phyloP scores from a whole-genome alignment of 495 filamentous ascomycete genomes.

The Lophiostoma macrostomum region DNA sequence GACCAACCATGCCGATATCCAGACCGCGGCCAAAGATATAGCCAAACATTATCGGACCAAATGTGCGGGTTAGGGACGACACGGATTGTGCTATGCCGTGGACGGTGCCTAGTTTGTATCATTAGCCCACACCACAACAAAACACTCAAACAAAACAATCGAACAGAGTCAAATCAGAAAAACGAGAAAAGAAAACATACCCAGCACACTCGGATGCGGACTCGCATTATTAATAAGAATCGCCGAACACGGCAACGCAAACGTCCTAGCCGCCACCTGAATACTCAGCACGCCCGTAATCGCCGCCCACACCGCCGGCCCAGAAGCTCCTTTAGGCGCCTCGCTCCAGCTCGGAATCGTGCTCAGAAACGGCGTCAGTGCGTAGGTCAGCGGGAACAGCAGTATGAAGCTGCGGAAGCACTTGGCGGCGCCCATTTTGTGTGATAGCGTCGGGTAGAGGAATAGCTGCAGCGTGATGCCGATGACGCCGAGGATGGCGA shows the following conservation, averaged over 20 bases:
- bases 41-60: conserved; percentile 66
- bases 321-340: conserved; percentile 52
- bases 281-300: conserved; percentile 62
- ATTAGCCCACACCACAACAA: no score
- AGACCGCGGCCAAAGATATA: conserved; percentile 63
- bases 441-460: conserved; percentile 62
- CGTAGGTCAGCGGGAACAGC: conserved; percentile 65
- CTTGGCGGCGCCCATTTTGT: conserved; percentile 58
- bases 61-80: conserved; percentile 55
- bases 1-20: conserved; percentile 61
- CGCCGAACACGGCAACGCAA: conserved; percentile 63
- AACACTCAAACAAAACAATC: no score
- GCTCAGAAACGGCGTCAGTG: conserved; percentile 64
- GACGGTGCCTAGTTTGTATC: no score
- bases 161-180: no score
- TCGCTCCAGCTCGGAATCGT: conserved; percentile 48
- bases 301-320: conserved; percentile 56
- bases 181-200: no score
- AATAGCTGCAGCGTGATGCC: conserved; percentile 69
- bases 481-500: conserved; percentile 65
- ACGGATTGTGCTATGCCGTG: conserved; percentile 68
- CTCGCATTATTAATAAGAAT: conserved; percentile 69
- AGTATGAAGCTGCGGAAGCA: conserved; percentile 58
- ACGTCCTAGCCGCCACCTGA: conserved; percentile 70
- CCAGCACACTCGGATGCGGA: conserved; percentile 59